Conservation (phyloP, 2,329 filamentous ascomycete species). For the Botryotinia calthae region DNA sequence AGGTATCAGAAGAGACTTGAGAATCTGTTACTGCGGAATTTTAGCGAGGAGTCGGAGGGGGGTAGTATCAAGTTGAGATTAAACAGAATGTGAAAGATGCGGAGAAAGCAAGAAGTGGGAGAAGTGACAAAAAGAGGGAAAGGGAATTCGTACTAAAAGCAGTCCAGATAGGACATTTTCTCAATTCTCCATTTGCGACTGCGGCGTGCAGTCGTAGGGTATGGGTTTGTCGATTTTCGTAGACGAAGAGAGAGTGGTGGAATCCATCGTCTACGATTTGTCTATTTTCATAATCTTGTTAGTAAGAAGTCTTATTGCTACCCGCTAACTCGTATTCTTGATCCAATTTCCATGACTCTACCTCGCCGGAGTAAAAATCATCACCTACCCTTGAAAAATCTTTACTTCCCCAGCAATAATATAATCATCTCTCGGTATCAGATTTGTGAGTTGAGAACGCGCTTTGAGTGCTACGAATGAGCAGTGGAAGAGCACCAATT, state of each 20-base stretch:
- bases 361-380: neutral
- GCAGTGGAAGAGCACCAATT: constrained; percentile 59
- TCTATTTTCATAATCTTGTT: constrained; percentile 38
- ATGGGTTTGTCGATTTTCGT: constrained; percentile 48
- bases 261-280: constrained; percentile 56
- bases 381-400: constrained; percentile 56
- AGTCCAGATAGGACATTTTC: constrained; percentile 60
- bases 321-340: neutral
- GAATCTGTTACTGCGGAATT: constrained; percentile 48
- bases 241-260: constrained; percentile 54
- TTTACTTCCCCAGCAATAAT: constrained; percentile 48
- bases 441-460: constrained; percentile 46
- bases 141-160: constrained; percentile 51
- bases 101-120: too few species aligned
- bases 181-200: constrained; percentile 53
- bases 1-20: constrained; percentile 48
- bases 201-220: constrained; percentile 56
- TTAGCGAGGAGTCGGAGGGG: neutral
- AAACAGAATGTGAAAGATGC: too few species aligned
- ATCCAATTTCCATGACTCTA: neutral
- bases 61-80: too few species aligned
- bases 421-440: constrained; percentile 48
- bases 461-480: constrained; percentile 57
- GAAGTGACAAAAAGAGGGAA: too few species aligned
- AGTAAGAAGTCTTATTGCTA: neutral